Evolutionary conservation across 371 early-diverging fungal genomes (phyloP).

Genomic region (Actinomortierella ambigua): DNA sequence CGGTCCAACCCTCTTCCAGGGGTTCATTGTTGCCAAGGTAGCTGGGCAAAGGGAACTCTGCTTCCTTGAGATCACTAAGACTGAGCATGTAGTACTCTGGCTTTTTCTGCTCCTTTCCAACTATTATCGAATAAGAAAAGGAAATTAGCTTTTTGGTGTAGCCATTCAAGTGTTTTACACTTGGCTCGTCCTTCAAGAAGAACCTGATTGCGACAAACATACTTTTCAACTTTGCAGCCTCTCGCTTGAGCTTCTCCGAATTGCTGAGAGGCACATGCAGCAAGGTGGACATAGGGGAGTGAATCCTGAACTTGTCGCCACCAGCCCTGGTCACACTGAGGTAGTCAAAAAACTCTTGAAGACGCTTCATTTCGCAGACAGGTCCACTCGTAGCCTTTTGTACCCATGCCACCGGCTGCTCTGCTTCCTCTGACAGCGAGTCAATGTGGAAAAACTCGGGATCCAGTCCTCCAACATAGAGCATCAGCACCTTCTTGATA

Average conservation of each 20-base stretch:
- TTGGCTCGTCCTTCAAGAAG: too few species aligned
- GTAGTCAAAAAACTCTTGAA: slow-evolving; percentile 15
- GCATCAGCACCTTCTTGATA: slow-evolving; percentile 34
- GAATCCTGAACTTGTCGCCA: slow-evolving; percentile 32
- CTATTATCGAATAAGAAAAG: slow-evolving; percentile 3
- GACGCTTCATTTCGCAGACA: slow-evolving; percentile 11
- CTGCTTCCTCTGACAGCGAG: slow-evolving; percentile 15
- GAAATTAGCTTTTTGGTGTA: neutral
- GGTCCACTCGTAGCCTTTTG: slow-evolving; percentile 17
- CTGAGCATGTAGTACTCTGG: slow-evolving; percentile 57
- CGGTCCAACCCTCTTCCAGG: slow-evolving; percentile 59
- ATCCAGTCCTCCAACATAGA: slow-evolving; percentile 38
- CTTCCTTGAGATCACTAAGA: slow-evolving; percentile 51
- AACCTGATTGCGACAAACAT: too few species aligned
- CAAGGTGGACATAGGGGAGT: slow-evolving; percentile 34
- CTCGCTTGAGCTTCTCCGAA: slow-evolving; percentile 36
- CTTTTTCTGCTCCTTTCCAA: slow-evolving; percentile 29
- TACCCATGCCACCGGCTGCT: slow-evolving; percentile 13
- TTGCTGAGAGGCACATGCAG: slow-evolving; percentile 37
- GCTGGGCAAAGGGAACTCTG: slow-evolving; percentile 60
- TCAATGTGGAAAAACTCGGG: slow-evolving; percentile 28
- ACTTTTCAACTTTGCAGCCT: slow-evolving; percentile 29
- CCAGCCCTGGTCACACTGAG: slow-evolving; percentile 25
- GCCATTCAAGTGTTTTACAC: too few species aligned
- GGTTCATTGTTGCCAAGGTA: slow-evolving; percentile 44